Evolutionary conservation across 2,329 filamentous ascomycete species (phyloP).

Genomic region (Chaetomiaceae sp.): DNA sequence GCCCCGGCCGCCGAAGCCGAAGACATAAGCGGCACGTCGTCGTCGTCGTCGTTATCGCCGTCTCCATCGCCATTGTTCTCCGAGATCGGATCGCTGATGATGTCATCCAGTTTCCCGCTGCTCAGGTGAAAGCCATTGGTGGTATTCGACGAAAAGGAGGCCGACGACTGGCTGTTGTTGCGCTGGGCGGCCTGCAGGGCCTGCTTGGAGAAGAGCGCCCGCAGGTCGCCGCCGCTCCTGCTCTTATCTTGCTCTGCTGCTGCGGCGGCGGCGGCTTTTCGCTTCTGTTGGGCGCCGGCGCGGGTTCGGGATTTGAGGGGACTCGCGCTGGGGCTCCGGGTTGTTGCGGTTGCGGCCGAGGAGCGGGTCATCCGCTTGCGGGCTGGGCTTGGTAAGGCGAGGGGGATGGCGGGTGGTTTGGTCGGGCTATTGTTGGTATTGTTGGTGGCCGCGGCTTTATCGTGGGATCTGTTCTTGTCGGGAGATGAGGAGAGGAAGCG

Average conservation of each 20-base stretch:
- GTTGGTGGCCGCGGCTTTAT: neutral
- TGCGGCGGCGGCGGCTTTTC: constrained; percentile 34
- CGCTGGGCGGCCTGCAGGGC: constrained; percentile 35
- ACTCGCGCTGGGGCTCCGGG: constrained; percentile 41
- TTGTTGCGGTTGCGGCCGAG: constrained; percentile 22
- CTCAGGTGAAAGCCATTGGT: constrained; percentile 21
- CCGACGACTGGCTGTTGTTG: constrained; percentile 26
- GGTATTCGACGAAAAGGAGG: neutral
- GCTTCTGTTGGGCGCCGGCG: constrained; percentile 26
- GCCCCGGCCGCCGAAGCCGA: constrained; percentile 38
- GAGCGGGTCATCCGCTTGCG: constrained; percentile 32
- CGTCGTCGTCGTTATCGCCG: constrained; percentile 30
- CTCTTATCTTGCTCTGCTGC: constrained; percentile 39
- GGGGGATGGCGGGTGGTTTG: no score
- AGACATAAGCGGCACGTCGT: constrained; percentile 13
- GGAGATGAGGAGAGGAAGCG: constrained; percentile 53
- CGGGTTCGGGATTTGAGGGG: constrained; percentile 39
- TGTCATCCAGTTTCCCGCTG: constrained; percentile 40
- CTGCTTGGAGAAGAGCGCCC: constrained; percentile 59
- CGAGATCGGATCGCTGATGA: constrained; percentile 54
- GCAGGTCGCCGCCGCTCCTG: constrained; percentile 53
- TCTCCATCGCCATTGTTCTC: constrained; percentile 55
- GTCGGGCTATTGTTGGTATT: neutral
- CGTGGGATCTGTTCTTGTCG: constrained; percentile 31
- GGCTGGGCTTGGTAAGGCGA: constrained; percentile 38